Base-by-base conservation (phyloP, 495 filamentous ascomycete species). In the Amphirosellinia nigrospora region DNA sequence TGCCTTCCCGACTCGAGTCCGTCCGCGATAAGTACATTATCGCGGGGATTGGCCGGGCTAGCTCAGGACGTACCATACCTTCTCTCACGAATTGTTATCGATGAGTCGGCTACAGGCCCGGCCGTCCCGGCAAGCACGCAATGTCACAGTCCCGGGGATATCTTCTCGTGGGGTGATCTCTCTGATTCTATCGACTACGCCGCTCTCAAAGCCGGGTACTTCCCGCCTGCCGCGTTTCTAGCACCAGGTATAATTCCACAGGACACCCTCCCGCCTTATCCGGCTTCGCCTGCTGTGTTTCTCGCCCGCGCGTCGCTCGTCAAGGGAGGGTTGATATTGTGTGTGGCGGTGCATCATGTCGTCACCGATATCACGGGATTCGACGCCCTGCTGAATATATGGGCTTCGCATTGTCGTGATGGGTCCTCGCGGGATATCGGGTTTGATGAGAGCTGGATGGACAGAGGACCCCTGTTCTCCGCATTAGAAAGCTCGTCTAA, bases 311-410 rank as follows among this genome's bases (percentile, higher is more conserved):
- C 77, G 26, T 69, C 75, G 19, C 62, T 74, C 4, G 69, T 77
- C 36, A 70, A 71, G 0, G 73, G 72, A 7, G 77, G 77, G 0
- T 71, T 64, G 28, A 61, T 76, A 8, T 45, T 77, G 19, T 74
- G 70, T 30, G 68, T 79, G n/a, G 72, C 73, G 2, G 39, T 79
- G 23, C 71, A 79, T 59, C 77, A 79, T 26, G 64, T 56, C 64
- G 74, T 75, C 15, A 72, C 70, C 4, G 77, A 79, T 45, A 74
- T 79, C 62, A 76, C 73, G 0, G 77, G 73, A 19, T 77, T 73
- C 21, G 77, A 68, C 11, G 53, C 63, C 11, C 65, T 77, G 46
- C 72, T 79, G 16, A 73, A 73, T 28, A 74, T 77, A 16, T 79
- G 75, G 75, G 75, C 77, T 10, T 70, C 72, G 15, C 63, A 77